These are phyloP conservation scores for Penicillium flavigenum DNA, from an alignment of 495 filamentous ascomycete species.

Conservation along the genomic window DNA sequence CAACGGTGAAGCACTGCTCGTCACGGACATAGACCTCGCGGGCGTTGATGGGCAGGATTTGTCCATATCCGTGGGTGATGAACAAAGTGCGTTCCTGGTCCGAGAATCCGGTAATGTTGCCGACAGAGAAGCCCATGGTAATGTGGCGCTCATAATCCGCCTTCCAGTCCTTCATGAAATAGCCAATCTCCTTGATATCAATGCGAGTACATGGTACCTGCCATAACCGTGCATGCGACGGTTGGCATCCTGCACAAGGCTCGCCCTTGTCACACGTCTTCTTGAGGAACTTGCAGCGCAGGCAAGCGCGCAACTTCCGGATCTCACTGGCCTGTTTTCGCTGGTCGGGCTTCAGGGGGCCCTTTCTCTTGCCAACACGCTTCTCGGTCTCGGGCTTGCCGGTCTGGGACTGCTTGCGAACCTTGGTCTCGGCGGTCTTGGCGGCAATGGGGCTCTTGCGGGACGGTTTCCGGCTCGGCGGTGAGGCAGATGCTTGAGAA, in stretches of 20 bases:
- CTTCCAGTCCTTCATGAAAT: constrained; percentile 98
- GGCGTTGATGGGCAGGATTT: constrained; percentile 81
- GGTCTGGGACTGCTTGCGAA: constrained; percentile 67
- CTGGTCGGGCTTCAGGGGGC: constrained; percentile 87
- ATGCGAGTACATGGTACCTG: constrained; percentile 94
- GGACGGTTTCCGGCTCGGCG: constrained; percentile 63
- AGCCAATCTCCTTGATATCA: constrained; percentile 94
- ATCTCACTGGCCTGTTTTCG: constrained; percentile 93
- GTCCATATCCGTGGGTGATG: constrained; percentile 88
- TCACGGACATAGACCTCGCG: constrained; percentile 89
- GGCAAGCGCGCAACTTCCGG: constrained; percentile 83
- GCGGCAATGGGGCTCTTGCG: constrained; percentile 74
- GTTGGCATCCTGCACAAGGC: constrained; percentile 88
- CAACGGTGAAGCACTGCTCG: constrained; percentile 85
- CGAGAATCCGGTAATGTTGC: constrained; percentile 90
- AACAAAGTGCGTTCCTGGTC: constrained; percentile 73
- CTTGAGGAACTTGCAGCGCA: constrained; percentile 97
- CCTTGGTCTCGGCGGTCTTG: constrained; percentile 77
- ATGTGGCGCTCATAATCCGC: constrained; percentile 91
- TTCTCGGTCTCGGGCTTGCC: constrained; percentile 84
- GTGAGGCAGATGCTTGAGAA: constrained; percentile 61
- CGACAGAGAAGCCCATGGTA: constrained; percentile 79
- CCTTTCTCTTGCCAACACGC: constrained; percentile 81
- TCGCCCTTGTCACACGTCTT: constrained; percentile 97
- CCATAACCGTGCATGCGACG: constrained; percentile 89